Evolutionary conservation across 495 filamentous ascomycete genomes (phyloP).

Genomic region (Penicillium canescens): DNA sequence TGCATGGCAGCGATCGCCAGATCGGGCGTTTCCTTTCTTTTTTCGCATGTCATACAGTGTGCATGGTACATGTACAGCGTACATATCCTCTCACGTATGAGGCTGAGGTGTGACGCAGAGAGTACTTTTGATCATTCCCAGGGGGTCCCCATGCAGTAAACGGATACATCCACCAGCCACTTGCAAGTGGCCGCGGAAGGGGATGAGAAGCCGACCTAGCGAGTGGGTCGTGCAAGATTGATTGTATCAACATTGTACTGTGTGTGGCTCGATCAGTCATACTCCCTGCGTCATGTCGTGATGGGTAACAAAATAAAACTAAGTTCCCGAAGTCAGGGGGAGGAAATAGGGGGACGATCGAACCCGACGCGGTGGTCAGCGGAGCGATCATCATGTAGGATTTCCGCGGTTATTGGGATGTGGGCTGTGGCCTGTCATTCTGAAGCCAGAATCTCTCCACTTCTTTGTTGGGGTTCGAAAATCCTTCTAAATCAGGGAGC

Average conservation of each 20-base stretch:
- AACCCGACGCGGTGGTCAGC: slow-evolving; percentile 21
- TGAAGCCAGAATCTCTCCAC: neutral
- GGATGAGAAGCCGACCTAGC: slow-evolving; percentile 11
- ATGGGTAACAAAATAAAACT: slow-evolving; percentile 2
- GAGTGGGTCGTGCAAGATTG: slow-evolving; percentile 11
- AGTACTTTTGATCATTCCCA: neutral
- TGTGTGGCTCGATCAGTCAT: slow-evolving; percentile 18
- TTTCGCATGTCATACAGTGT: slow-evolving; percentile 5
- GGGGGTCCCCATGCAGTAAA: slow-evolving; percentile 12
- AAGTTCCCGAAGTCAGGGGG: slow-evolving; percentile 17
- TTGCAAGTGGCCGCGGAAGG: slow-evolving; percentile 23
- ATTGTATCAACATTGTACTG: slow-evolving; percentile 18
- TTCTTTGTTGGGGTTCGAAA: neutral
- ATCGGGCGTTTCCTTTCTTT: neutral
- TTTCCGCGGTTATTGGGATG: neutral
- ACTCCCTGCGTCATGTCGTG: slow-evolving; percentile 6
- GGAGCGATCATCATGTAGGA: slow-evolving; percentile 20
- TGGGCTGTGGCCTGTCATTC: slow-evolving; percentile 11
- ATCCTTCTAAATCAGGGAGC: neutral
- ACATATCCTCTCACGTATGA: neutral
- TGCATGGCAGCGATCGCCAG: slow-evolving; percentile 9
- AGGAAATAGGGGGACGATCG: slow-evolving; percentile 23
- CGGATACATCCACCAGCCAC: slow-evolving; percentile 17
- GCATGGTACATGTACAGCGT: neutral
- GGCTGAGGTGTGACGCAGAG: neutral